Evolutionary conservation across 768 basidiomycete genomes (phyloP).

Genomic region (Suillus clintonianus): DNA sequence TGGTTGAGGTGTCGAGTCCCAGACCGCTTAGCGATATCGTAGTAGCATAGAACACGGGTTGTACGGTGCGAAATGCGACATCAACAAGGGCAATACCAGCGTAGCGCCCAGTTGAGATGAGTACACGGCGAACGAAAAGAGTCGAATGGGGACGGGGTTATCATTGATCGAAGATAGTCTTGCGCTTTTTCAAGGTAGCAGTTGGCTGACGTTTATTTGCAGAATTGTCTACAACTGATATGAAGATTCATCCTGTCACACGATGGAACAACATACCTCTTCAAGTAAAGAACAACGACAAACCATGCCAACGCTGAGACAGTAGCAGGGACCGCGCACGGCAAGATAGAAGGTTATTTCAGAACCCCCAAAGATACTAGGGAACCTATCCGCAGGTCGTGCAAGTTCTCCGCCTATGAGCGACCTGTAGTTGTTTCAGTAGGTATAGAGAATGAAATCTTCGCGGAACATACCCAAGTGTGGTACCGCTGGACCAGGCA

Average conservation of each 20-base stretch:
- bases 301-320: conserved; percentile 53
- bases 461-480: conserved; percentile 40
- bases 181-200: background rate
- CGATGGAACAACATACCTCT: conserved; percentile 37
- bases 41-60: conserved; percentile 25
- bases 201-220: background rate
- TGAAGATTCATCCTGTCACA: background rate
- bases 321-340: conserved; percentile 64
- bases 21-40: conserved; percentile 14
- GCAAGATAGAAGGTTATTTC: conserved; percentile 70
- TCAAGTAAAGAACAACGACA: conserved; percentile 51
- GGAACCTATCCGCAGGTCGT: conserved; percentile 67
- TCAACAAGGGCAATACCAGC: conserved; percentile 60
- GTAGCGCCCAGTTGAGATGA: conserved; percentile 60
- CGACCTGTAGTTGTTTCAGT: conserved; percentile 46
- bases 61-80: conserved; percentile 53
- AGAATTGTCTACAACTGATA: background rate
- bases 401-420: conserved; percentile 68
- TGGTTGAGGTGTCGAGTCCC: conserved; percentile 12
- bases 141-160: conserved; percentile 43
- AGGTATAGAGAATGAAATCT: background rate
- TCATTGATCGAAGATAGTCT: background rate
- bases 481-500: conserved; percentile 43
- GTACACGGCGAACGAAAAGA: conserved; percentile 50
- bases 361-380: conserved; percentile 53